Base-by-base conservation (phyloP, 495 filamentous ascomycete species). In the Aspergillus steynii region DNA sequence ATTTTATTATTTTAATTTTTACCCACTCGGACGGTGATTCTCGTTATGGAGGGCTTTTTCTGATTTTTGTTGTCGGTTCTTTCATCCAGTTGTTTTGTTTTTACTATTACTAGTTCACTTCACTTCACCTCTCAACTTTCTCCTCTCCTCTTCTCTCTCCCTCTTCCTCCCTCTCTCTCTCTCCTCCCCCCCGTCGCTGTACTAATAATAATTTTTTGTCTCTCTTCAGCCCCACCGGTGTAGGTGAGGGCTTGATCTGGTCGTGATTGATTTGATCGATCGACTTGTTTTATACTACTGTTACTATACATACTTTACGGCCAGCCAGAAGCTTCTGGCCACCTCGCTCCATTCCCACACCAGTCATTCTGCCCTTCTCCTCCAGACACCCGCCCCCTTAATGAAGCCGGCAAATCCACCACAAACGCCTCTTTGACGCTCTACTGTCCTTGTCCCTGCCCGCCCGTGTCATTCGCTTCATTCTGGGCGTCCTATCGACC, bases 291-390 rank as follows among this genome's bases (percentile, higher is more conserved):
- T 54, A 58, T 20, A 50, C 50, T 54, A 61, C 34, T 48, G 28
- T 46, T 58, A 55, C 37, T 42, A 42, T 42, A 56, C 61, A 34
- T 29, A 53, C 56, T 62, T 51, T 52, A 59, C 61, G 56, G 56
- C 60, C 56, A 53, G 56, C 54, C 60, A 56, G 60, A 51, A 69
- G 51, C 49, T 31, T 61, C 59, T 62, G 62, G 59, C 61, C 63
- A 62, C 61, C 57, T 60, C 26, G 57, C 62, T 52, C 20, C 48
- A 51, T 61, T 66, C 45, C 37, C 49, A 61, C 42, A 56, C 55
- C 56, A 56, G 56, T 61, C 59, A 61, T 42, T 20, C 37, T 42
- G 3, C 9, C 37, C 12, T 15, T 42, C 37, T 42, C 37, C 37
- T 42, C 37, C 3, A 20, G 20, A 20, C 20, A 31, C 56, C 29